Conservation (phyloP, 306 rosid genomes). For the Rosa persica region DNA sequence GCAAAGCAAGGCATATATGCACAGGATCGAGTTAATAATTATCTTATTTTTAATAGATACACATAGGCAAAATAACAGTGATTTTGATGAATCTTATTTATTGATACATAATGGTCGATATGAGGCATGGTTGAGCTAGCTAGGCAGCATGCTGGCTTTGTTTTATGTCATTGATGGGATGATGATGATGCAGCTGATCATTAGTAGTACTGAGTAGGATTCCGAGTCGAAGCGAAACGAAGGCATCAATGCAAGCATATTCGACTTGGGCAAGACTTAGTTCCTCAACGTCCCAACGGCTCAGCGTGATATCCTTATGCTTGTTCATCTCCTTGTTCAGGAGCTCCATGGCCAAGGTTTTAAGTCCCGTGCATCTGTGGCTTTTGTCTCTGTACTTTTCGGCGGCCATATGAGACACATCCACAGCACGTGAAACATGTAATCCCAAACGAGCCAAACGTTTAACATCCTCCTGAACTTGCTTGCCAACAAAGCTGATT, state of each 20-base stretch:
- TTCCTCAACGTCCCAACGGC: not conserved
- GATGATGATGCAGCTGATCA: not conserved
- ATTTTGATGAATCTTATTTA: no score
- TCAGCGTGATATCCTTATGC: not conserved
- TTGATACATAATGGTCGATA: no score
- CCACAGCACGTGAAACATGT: not conserved
- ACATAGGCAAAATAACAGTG: no score
- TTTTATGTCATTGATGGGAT: no score
- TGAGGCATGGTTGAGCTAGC: no score
- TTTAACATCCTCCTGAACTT: not conserved
- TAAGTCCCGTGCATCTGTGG: not conserved
- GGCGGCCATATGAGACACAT: not conserved
- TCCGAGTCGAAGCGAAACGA: not conserved
- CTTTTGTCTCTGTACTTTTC: no score
- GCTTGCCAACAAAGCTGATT: not conserved
- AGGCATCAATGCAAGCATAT: conserved; percentile 11
- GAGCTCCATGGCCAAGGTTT: no score
- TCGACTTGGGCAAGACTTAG: not conserved
- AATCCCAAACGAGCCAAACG: not conserved
- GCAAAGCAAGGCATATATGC: no score
- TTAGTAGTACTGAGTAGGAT: not conserved
- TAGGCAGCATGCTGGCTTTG: no score
- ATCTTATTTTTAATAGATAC: no score
- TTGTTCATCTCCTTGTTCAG: not conserved
- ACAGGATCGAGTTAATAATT: no score